Conservation (phyloP, 2,329 filamentous ascomycete genomes). For the Sporothrix schenckii region DNA sequence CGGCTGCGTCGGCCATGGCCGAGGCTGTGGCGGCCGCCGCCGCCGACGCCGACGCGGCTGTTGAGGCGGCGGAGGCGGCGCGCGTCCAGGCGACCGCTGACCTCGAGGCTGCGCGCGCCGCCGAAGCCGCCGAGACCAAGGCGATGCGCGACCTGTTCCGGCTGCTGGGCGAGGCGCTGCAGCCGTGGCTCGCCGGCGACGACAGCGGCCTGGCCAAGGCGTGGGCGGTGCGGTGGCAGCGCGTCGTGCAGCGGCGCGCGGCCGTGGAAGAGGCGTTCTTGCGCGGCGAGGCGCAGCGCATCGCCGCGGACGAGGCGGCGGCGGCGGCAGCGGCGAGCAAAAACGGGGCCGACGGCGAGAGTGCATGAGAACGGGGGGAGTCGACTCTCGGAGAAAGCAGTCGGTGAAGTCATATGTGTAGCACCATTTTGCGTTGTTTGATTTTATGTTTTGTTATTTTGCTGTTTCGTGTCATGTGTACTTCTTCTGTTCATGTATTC, state of each 20-base stretch:
- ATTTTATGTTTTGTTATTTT: not conserved
- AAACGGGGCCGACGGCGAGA: not conserved
- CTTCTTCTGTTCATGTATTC: not conserved
- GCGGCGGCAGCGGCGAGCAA: slow-evolving; percentile 31
- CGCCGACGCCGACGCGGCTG: slow-evolving; percentile 30
- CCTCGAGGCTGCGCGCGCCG: slow-evolving; percentile 57
- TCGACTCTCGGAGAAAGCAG: not conserved
- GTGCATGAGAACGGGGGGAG: not conserved
- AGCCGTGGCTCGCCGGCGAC: slow-evolving; percentile 66
- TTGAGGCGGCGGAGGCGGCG: slow-evolving; percentile 42
- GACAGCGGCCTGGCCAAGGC: slow-evolving; percentile 65
- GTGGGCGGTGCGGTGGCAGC: slow-evolving; percentile 86
- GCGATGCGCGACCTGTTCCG: slow-evolving; percentile 80
- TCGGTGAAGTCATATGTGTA: not conserved
- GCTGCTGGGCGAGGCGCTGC: slow-evolving; percentile 76
- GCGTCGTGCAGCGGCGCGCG: slow-evolving; percentile 78
- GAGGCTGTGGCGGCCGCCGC: slow-evolving; percentile 46
- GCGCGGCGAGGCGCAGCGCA: slow-evolving; percentile 46
- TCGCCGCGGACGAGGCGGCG: slow-evolving; percentile 30
- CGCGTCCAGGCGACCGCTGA: slow-evolving; percentile 34
- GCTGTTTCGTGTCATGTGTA: not conserved
- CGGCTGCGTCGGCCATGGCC: slow-evolving; percentile 45
- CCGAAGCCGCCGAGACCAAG: slow-evolving; percentile 67
- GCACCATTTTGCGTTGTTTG: not conserved
- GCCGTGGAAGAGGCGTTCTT: slow-evolving; percentile 80